Conservation (phyloP, 352 stramenopile genomes). For the Phytophthora cactorum region DNA sequence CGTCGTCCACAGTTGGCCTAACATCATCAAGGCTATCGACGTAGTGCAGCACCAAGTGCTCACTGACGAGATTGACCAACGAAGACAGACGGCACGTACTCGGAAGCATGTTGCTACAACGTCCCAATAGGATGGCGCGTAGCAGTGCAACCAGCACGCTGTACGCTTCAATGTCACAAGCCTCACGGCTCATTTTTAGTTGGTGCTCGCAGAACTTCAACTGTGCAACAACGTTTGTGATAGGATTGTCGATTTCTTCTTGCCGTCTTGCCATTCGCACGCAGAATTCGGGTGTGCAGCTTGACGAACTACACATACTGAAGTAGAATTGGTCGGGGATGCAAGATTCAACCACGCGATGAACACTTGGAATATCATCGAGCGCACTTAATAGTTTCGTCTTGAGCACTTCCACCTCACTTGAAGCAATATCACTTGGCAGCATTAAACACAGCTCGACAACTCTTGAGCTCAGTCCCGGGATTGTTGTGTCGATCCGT, state of each 20-base stretch:
- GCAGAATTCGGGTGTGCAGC: conserved; percentile 34
- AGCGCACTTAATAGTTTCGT: conserved; percentile 24
- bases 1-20: conserved; percentile 15
- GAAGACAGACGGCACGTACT: conserved; percentile 24
- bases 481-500: conserved; percentile 48
- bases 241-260: background rate
- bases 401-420: conserved; percentile 9
- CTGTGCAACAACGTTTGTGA: conserved; percentile 11
- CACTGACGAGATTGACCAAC: conserved; percentile 37
- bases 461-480: conserved; percentile 28
- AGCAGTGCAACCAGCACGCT: conserved; percentile 35
- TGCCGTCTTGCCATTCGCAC: conserved; percentile 27
- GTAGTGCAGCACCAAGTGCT: conserved; percentile 39
- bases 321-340: conserved; percentile 38
- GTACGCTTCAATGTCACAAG: conserved; percentile 41
- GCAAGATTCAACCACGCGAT: conserved; percentile 14
- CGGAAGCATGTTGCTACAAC: conserved; percentile 18
- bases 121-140: conserved; percentile 32
- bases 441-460: conserved; percentile 41
- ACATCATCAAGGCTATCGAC: conserved; percentile 19
- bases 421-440: conserved; percentile 7
- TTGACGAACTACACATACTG: conserved; percentile 21
- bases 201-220: conserved; percentile 32
- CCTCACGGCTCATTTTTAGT: conserved; percentile 7
- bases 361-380: conserved; percentile 2